Evolutionary conservation across 148 eudicot genomes (phyloP), one percentile per base, ranked within the genome.

Genomic region (Nepenthes gracilis): DNA sequence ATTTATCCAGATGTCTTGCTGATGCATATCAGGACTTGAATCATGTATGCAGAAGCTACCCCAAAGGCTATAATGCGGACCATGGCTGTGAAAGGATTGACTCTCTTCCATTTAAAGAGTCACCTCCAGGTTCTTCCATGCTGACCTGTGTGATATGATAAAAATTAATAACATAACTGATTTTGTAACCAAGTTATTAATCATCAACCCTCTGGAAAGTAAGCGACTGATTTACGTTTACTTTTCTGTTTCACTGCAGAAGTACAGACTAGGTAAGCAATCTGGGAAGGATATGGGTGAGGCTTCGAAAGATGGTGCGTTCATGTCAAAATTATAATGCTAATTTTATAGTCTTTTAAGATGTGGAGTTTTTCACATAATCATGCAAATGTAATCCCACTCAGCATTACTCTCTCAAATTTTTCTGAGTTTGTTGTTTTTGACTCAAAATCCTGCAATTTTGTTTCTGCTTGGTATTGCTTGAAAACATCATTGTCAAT

Each of bases 231-330:
- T 57, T 54, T 14, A 37, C 12, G 33, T 11, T 35, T 58, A 58
- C 60, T 38, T 5, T 65, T 68, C 54, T 83, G 37, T 63, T 74
- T 60, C 61, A 59, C 72, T 74, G 64, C 94, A 86, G 94, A 86
- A 86, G 73, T 86, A 83, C 79, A 81, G 89, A 77, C 71, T 83
- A 73, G 94, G 94, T 69, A 86, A 86, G 86, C 94, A 81, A 77
- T 86, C 86, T 65, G 95, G 85, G 62, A 84, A 81, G 72, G 95
- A 87, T 69, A 71, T 81, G 67, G 75, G 74, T 81, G 95, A 84
- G 70, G 74, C 85, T 56, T 65, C 85, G 54, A 84, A 77, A 73
- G 90, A 87, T 72, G 90, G 95, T 84, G 84, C 72, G 86, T 86
- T 5, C 48, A 6, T 11, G 11, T 45, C 6, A 45, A 11, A 6